Evolutionary conservation across 805 yeast species (phyloP).

Genomic region (Sugiyamaella qingdaonensis): DNA sequence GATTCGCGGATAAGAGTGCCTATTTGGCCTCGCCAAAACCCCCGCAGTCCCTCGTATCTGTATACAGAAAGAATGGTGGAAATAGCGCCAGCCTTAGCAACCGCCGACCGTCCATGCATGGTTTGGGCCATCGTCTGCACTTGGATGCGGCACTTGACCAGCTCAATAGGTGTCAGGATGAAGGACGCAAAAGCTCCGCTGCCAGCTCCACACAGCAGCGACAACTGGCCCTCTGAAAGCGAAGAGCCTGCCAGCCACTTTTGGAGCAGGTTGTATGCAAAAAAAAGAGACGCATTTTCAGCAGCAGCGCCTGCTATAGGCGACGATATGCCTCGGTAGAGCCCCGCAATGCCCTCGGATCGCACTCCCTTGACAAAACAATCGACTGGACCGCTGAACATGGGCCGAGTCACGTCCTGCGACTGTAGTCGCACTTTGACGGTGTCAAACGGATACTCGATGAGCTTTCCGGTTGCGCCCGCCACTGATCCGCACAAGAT

Average conservation of each 20-base stretch:
- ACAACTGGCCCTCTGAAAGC: conserved; percentile 15
- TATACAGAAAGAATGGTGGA: conserved; percentile 43
- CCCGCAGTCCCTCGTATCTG: conserved; percentile 53
- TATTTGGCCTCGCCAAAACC: conserved; percentile 84
- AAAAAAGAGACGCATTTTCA: conserved; percentile 78
- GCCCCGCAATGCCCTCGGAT: conserved; percentile 73
- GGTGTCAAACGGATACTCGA: conserved; percentile 93
- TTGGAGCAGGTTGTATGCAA: conserved; percentile 30
- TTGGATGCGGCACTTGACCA: conserved; percentile 83
- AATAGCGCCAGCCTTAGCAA: conserved; percentile 21
- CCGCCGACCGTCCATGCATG: neutral
- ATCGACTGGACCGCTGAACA: conserved; percentile 56
- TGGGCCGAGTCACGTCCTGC: conserved; percentile 47
- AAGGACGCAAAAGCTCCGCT: conserved; percentile 81
- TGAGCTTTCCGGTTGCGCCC: conserved; percentile 77
- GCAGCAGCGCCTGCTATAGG: conserved; percentile 89
- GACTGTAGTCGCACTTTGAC: conserved; percentile 82
- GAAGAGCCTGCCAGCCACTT: conserved; percentile 31
- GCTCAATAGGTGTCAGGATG: conserved; percentile 86
- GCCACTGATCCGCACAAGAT: conserved; percentile 43
- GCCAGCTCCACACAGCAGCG: conserved; percentile 68
- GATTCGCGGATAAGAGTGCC: conserved; percentile 80
- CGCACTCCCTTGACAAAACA: conserved; percentile 59
- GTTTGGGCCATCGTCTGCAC: conserved; percentile 44
- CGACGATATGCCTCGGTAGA: conserved; percentile 72